phyloP scores from a whole-genome alignment of 306 rosid species.

The peach (Prunus persica) region Prunus_persica_NCBIv2 NC_034012.1:11579001-11579500 shows the following conservation, averaged over 20 bases:
- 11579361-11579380: slow-evolving; percentile 84
- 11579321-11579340: slow-evolving; percentile 92
- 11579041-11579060: slow-evolving; percentile 72
- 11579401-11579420: slow-evolving; percentile 30
- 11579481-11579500: neutral
- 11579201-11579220: slow-evolving; percentile 12
- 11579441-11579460: neutral
- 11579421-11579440: slow-evolving; percentile 9
- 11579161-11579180: slow-evolving; percentile 5
- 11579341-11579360: slow-evolving; percentile 80
- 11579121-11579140: slow-evolving; percentile 78
- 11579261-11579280: slow-evolving; percentile 86
- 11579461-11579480: neutral
- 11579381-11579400: slow-evolving; percentile 92
- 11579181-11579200: slow-evolving; percentile 15
- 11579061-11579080: slow-evolving; percentile 91
- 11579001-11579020: slow-evolving; percentile 65
- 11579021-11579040: slow-evolving; percentile 71
- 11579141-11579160: neutral
- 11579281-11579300: slow-evolving; percentile 78
- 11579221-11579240: slow-evolving; percentile 82
- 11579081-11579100: slow-evolving; percentile 84
- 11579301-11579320: slow-evolving; percentile 97
- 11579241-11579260: slow-evolving; percentile 83
- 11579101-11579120: slow-evolving; percentile 80